Evolutionary conservation across 306 rosid genomes (phyloP).

Genomic region (Lupinus albus): DNA sequence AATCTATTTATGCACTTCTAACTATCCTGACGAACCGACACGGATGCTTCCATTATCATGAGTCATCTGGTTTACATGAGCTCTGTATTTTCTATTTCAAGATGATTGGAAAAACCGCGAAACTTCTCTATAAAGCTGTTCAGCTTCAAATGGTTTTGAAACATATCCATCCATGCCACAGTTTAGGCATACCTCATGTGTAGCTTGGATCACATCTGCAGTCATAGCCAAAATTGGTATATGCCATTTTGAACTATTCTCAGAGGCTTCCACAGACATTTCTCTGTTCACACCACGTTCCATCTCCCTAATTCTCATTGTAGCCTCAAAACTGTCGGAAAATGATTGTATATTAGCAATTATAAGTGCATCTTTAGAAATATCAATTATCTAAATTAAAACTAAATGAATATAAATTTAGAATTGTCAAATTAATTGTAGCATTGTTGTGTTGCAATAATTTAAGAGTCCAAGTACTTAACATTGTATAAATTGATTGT

Average conservation of each 20-base stretch:
- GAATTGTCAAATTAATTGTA: background rate
- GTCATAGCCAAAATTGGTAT: conserved; percentile 95
- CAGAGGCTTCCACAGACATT: conserved; percentile 42
- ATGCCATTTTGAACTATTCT: conserved; percentile 53
- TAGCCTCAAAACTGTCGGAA: background rate
- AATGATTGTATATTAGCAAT: conserved; percentile 8
- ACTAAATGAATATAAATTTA: background rate
- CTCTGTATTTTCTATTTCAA: conserved; percentile 45
- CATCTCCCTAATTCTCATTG: conserved; percentile 57
- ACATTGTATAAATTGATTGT: background rate
- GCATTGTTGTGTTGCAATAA: background rate
- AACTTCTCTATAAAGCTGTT: conserved; percentile 88
- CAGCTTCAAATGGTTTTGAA: conserved; percentile 95
- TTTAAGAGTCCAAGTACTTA: background rate
- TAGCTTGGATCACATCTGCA: conserved; percentile 94
- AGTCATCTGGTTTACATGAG: conserved; percentile 38
- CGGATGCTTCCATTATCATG: conserved; percentile 37
- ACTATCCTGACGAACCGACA: conserved; percentile 40
- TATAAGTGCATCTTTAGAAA: background rate
- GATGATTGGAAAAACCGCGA: conserved; percentile 62
- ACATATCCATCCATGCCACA: conserved; percentile 95
- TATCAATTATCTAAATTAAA: background rate
- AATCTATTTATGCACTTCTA: conserved; percentile 44
- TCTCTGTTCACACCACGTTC: conserved; percentile 56
- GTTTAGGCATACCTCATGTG: conserved; percentile 72